Conservation (phyloP, 352 stramenopile species). For the Phytopythium montanum region DNA sequence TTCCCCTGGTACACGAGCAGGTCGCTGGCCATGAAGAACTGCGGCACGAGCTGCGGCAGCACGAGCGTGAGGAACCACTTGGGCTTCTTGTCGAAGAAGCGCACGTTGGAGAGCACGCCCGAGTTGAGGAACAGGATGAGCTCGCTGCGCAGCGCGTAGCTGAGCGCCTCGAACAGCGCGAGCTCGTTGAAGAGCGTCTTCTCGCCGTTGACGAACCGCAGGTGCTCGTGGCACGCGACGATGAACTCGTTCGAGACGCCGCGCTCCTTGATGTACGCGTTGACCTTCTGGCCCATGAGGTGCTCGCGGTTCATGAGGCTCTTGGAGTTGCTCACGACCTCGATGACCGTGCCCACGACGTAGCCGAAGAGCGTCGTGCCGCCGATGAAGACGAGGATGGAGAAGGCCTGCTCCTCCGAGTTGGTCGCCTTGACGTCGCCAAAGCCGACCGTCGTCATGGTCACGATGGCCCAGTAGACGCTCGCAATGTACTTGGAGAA, state of each 20-base stretch:
- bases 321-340: conserved; percentile 78
- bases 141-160: conserved; percentile 60
- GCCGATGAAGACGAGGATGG: conserved; percentile 79
- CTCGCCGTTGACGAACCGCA: conserved; percentile 64
- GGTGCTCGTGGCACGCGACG: conserved; percentile 65
- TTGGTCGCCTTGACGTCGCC: conserved; percentile 80
- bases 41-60: conserved; percentile 54
- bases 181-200: conserved; percentile 70
- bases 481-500: conserved; percentile 76
- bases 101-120: conserved; percentile 51
- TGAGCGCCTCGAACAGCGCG: conserved; percentile 58
- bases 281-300: conserved; percentile 63
- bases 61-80: conserved; percentile 81
- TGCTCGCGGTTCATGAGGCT: conserved; percentile 72
- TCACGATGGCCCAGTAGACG: conserved; percentile 84
- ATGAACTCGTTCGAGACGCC: conserved; percentile 68
- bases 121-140: conserved; percentile 65
- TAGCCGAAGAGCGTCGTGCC: conserved; percentile 82
- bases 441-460: conserved; percentile 86
- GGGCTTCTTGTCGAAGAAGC: conserved; percentile 83
- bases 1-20: conserved; percentile 73
- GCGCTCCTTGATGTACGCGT: conserved; percentile 79
- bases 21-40: conserved; percentile 67
- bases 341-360: conserved; percentile 77
- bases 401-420: conserved; percentile 64